Percentiles rank a stretch among this genome's conserved stretches.
phyloP scores from a whole-genome alignment of 1,139 yeast genomes.

The Scheffersomyces cryptocercus region DNA sequence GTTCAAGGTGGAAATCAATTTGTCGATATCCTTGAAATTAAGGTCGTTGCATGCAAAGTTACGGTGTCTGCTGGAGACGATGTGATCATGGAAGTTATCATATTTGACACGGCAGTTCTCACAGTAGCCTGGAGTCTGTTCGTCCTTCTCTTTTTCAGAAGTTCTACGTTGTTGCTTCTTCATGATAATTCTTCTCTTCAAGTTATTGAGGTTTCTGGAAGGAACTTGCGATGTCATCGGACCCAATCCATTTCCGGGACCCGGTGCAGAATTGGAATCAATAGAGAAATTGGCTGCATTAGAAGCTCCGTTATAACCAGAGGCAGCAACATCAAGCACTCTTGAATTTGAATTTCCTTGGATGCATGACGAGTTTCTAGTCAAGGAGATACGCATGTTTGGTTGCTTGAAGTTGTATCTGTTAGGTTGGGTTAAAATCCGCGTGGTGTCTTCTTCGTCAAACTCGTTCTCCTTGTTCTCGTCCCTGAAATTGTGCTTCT shows the following conservation, averaged over 20 bases:
- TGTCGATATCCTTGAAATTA: slow-evolving; percentile 79
- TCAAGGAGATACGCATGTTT: slow-evolving; percentile 10
- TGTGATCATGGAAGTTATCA: slow-evolving; percentile 78
- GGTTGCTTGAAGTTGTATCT: slow-evolving; percentile 18
- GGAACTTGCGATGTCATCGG: slow-evolving; percentile 68
- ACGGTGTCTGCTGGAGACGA: slow-evolving; percentile 68
- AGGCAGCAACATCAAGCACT: slow-evolving; percentile 71
- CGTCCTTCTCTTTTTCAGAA: slow-evolving; percentile 24
- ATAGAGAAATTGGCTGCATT: slow-evolving; percentile 41
- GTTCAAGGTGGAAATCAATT: slow-evolving; percentile 53
- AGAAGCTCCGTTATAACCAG: slow-evolving; percentile 74
- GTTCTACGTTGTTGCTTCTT: slow-evolving; percentile 31
- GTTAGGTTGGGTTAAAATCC: slow-evolving; percentile 3
- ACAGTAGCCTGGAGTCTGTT: slow-evolving; percentile 69
- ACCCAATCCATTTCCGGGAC: slow-evolving; percentile 67
- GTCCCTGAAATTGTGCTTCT: slow-evolving; percentile 9
- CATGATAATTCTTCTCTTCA: slow-evolving; percentile 54
- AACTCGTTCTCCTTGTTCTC: slow-evolving; percentile 3
- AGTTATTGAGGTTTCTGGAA: slow-evolving; percentile 62
- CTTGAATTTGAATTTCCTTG: slow-evolving; percentile 36
- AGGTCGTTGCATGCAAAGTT: slow-evolving; percentile 73
- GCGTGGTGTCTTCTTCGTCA: slow-evolving; percentile 11
- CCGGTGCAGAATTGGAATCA: slow-evolving; percentile 37
- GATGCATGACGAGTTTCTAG: slow-evolving; percentile 28
- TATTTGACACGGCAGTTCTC: slow-evolving; percentile 92